phyloP scores from a whole-genome alignment of 225 moss, liverwort and hornwort species.

The Thuidium tamariscinum region DNA sequence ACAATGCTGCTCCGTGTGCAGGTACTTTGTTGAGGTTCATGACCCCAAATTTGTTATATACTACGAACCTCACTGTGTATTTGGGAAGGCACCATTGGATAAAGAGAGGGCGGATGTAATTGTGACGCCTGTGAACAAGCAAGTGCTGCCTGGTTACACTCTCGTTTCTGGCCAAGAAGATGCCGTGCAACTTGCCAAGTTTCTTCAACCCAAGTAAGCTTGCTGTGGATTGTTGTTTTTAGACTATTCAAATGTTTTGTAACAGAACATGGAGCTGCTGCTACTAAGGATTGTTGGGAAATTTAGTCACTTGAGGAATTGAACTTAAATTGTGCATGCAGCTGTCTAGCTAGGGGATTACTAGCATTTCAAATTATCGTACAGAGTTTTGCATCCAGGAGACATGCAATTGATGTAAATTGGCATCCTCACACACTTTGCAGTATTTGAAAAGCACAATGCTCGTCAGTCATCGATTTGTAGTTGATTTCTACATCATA shows the following conservation, averaged over 20 bases:
- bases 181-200: constrained; percentile 74
- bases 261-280: background rate
- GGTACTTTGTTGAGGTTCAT: constrained; percentile 68
- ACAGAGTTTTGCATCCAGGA: background rate
- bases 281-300: background rate
- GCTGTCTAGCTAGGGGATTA: background rate
- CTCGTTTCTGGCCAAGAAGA: constrained; percentile 92
- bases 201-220: constrained; percentile 70
- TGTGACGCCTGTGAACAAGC: constrained; percentile 81
- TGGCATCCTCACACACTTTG: background rate
- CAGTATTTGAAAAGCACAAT: background rate
- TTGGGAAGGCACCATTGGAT: constrained; percentile 54
- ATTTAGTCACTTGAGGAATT: background rate
- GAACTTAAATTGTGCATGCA: background rate
- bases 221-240: background rate
- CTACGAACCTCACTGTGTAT: constrained; percentile 88
- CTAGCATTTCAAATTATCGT: background rate
- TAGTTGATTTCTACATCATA: background rate
- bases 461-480: background rate
- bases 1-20: constrained; percentile 2
- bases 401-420: background rate
- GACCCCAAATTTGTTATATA: constrained; percentile 70
- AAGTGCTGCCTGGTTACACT: constrained; percentile 65
- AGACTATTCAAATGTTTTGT: background rate
- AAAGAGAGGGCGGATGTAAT: constrained; percentile 61